These are phyloP conservation scores for Pascua guehoae DNA, from an alignment of 1,284 basidiomycete genomes.

Conservation along the genomic window DNA sequence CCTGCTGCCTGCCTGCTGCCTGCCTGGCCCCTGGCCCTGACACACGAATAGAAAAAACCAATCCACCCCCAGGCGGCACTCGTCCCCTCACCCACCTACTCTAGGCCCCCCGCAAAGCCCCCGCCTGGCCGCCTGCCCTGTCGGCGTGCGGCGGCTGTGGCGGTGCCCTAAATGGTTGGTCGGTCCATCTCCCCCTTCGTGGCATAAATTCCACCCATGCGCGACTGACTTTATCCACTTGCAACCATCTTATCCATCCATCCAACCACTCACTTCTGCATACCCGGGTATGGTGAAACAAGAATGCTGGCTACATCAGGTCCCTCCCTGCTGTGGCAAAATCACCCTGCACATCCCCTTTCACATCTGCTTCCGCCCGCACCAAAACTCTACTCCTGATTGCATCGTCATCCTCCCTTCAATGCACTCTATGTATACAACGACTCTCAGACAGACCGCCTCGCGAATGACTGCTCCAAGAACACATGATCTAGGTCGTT, in stretches of 20 bases:
- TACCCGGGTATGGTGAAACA: neutral
- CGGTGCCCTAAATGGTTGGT: no score
- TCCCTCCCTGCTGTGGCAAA: neutral
- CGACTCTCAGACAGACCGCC: constrained; percentile 4
- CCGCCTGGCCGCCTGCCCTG: no score
- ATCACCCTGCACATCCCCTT: neutral
- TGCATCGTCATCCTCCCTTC: constrained; percentile 1
- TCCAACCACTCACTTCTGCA: neutral
- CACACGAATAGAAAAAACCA: no score
- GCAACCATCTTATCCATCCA: no score
- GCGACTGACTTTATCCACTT: constrained; percentile 1
- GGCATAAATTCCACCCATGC: neutral
- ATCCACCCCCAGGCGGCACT: no score
- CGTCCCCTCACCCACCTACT: no score
- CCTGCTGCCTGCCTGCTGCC: no score
- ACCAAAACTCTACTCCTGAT: neutral
- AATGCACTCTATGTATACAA: constrained; percentile 1
- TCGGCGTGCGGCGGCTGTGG: no score
- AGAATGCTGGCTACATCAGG: neutral
- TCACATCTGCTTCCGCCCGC: neutral
- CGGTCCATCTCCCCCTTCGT: no score
- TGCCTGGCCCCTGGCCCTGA: no score
- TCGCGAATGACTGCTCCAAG: constrained; percentile 36
- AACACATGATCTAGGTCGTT: constrained; percentile 35
- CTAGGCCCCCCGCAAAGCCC: no score